Evolutionary conservation across 768 basidiomycete genomes (phyloP), one percentile per base, ranked within the genome.

Genomic region (Exsudoporus frostii): DNA sequence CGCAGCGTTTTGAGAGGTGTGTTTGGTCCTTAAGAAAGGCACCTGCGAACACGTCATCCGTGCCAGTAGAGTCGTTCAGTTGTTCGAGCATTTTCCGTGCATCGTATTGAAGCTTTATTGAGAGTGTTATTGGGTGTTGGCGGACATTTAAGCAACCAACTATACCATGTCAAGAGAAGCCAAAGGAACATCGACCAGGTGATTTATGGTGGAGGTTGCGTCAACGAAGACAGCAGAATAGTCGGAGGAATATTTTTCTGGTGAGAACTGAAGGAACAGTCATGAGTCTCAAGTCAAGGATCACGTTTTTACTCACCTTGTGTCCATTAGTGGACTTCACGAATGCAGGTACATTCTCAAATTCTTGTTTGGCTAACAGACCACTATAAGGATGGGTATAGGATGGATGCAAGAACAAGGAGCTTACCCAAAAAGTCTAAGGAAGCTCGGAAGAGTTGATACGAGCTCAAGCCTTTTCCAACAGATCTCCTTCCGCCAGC

Each of bases 371-470:
- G 5, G 88, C 92, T 94, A 49, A 2, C 44, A 51, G 13, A 38
- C 36, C 33, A 11, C 48, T 37, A 55, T 70, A 11, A 68, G 48
- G 27, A 33, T 7, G 3, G 5, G 50, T 29, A n/a, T 6, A 19
- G 36, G 24, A 43, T 34, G 17, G 29, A 3, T 20, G 13, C 4
- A 42, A 25, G 40, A 43, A 24, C 27, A 34, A 51, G 14, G 15
- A 22, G 27, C 86, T 57, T 64, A 93, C 93, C 81, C 22, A 98
- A 66, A 63, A 94, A 86, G 65, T 94, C 90, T 59, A 96, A 71
- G 1, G 83, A 86, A 32, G 89, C 92, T 59, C 88, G 82, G 68
- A 98, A 88, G 27, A 96, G 75, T 65, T 95, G 93, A 71, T 96
- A 97, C 20, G 90, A 90, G 55, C 91, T 94, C 59, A 98, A 66